These are phyloP conservation scores for Daldinia concentrica DNA, from an alignment of 495 filamentous ascomycete genomes.

Conservation along the genomic window DNA sequence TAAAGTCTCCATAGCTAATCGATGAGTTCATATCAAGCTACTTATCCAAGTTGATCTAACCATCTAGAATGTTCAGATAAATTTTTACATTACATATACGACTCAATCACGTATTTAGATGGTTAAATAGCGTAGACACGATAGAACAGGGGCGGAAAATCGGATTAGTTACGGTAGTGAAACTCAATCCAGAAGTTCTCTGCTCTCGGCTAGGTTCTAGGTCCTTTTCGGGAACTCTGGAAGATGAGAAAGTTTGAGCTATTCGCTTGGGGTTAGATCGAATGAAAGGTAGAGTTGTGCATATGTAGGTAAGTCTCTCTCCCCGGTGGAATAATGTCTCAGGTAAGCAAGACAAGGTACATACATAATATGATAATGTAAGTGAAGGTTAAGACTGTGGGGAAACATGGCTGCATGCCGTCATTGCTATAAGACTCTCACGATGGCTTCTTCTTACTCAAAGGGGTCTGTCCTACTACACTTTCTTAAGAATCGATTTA, in stretches of 20 bases:
- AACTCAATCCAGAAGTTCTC: conserved; percentile 32
- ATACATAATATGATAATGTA: not conserved
- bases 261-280: conserved; percentile 1
- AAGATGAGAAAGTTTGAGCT: conserved; percentile 25
- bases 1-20: conserved; percentile 15
- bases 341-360: too few species aligned
- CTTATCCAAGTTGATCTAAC: not conserved
- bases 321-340: too few species aligned
- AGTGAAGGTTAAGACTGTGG: conserved; percentile 31
- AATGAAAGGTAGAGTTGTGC: not conserved
- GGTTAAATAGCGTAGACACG: not conserved
- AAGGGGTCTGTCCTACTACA: not conserved
- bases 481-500: conserved; percentile 4
- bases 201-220: conserved; percentile 24
- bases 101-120: not conserved
- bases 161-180: conserved; percentile 6
- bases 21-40: conserved; percentile 22
- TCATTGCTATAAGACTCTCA: conserved; percentile 6
- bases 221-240: conserved; percentile 28
- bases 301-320: not conserved
- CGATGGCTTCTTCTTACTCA: not conserved
- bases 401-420: conserved; percentile 32
- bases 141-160: not conserved
- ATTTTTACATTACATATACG: not conserved
- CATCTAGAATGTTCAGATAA: conserved; percentile 9